Evolutionary conservation across 202 grass and related monocot genomes (phyloP).

Genomic region (Schoenoplectus tabernaemontani): DNA sequence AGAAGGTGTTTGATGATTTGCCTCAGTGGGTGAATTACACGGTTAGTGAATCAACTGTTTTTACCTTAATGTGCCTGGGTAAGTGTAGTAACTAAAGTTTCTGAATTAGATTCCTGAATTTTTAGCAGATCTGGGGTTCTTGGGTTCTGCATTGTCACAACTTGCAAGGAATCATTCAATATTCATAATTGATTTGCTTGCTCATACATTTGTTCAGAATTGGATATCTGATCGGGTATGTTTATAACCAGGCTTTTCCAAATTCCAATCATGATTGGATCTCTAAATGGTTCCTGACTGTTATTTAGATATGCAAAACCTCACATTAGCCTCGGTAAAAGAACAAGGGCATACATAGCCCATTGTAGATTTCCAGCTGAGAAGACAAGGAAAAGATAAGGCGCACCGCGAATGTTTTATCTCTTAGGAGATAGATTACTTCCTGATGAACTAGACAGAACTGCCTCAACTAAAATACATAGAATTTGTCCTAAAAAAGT

Average conservation of each 20-base stretch:
- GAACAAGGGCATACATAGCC: no score
- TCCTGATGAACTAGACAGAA: no score
- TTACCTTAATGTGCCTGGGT: not conserved
- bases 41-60: not conserved
- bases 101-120: not conserved
- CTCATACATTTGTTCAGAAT: not conserved
- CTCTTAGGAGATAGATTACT: no score
- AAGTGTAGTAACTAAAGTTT: not conserved
- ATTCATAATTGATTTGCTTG: not conserved
- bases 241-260: not conserved
- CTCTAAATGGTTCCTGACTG: not conserved
- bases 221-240: not conserved
- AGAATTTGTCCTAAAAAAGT: no score
- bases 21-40: constrained; percentile 26
- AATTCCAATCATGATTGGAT: not conserved
- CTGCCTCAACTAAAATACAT: no score
- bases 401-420: no score
- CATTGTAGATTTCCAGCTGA: no score
- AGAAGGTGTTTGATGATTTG: constrained; percentile 42
- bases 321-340: not conserved
- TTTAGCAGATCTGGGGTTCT: not conserved
- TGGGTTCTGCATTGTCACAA: not conserved
- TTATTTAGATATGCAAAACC: not conserved
- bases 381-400: no score
- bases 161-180: not conserved